Evolutionary conservation across 768 basidiomycete genomes (phyloP).

Genomic region (Termitomyces sp.): DNA sequence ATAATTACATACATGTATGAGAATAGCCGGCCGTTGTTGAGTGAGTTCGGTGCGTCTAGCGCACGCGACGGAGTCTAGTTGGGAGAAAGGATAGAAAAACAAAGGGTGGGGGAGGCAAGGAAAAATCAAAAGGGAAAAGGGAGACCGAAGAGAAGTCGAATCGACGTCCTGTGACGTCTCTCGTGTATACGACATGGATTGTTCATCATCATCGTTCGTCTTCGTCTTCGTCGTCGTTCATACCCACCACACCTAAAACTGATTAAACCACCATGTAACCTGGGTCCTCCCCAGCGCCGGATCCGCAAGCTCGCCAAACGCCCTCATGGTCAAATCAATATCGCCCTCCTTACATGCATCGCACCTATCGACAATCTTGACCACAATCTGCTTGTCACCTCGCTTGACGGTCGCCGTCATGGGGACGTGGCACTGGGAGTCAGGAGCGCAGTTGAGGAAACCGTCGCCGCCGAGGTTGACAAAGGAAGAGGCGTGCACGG

Average conservation of each 20-base stretch:
- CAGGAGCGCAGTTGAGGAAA: conserved; percentile 16
- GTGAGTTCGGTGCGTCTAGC: not conserved
- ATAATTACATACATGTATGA: too few relatives aligned
- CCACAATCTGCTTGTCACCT: conserved; percentile 29
- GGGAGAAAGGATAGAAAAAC: too few relatives aligned
- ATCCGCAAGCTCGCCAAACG: conserved; percentile 23
- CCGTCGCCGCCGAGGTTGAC: conserved; percentile 24
- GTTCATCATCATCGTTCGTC: not conserved
- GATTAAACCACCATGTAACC: conserved; percentile 37
- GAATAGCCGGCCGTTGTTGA: too few relatives aligned
- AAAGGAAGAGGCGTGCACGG: conserved; percentile 14
- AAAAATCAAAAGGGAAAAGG: not conserved
- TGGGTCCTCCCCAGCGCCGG: conserved; percentile 16
- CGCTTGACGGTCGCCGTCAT: conserved; percentile 20
- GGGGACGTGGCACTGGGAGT: conserved; percentile 17
- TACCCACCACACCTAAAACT: conserved; percentile 1
- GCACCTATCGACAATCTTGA: conserved; percentile 47
- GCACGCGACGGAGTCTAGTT: not conserved
- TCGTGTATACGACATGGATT: not conserved
- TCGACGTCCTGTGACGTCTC: not conserved
- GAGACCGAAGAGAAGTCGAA: not conserved
- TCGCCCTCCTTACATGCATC: conserved; percentile 30
- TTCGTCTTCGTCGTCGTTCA: not conserved
- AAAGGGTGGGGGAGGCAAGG: too few relatives aligned
- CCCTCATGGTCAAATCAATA: conserved; percentile 24